Conservation (phyloP, 495 filamentous ascomycete species). For the Neurospora sublineolata region DNA sequence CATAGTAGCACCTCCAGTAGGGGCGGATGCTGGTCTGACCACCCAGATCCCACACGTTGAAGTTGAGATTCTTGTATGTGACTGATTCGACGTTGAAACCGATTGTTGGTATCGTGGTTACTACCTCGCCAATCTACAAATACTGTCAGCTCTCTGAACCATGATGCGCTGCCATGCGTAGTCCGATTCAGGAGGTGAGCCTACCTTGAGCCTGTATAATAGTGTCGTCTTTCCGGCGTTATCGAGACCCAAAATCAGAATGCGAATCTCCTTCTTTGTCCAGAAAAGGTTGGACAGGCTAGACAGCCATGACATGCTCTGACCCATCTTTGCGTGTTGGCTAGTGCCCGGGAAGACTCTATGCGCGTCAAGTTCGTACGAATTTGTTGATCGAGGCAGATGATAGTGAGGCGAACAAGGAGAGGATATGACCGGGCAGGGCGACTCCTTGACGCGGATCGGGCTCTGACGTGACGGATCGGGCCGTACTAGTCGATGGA, state of each 20-base stretch:
- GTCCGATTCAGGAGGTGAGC: conserved; percentile 1
- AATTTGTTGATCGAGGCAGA: not conserved
- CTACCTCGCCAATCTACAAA: conserved; percentile 85
- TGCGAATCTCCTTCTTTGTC: conserved; percentile 94
- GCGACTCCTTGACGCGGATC: not conserved
- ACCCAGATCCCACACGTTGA: conserved; percentile 97
- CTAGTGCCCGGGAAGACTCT: conserved; percentile 2
- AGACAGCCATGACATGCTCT: conserved; percentile 64
- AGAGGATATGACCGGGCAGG: not conserved
- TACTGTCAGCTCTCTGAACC: not conserved
- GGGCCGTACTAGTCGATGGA: not conserved
- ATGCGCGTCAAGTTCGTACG: not conserved
- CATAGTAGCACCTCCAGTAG: conserved; percentile 99
- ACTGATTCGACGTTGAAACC: conserved; percentile 99
- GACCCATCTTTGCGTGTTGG: conserved; percentile 54
- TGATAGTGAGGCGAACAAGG: not conserved
- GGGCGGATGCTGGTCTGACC: conserved; percentile 95
- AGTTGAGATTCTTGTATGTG: conserved; percentile 92
- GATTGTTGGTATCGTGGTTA: conserved; percentile 97
- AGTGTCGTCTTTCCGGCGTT: conserved; percentile 98
- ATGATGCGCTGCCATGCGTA: not conserved
- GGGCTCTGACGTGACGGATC: not conserved
- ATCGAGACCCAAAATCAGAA: conserved; percentile 91
- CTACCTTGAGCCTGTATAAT: conserved; percentile 88
- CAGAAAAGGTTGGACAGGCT: conserved; percentile 59